phyloP scores from a whole-genome alignment of 2,329 filamentous ascomycete species.

The Plectosphaerella sp. region DNA sequence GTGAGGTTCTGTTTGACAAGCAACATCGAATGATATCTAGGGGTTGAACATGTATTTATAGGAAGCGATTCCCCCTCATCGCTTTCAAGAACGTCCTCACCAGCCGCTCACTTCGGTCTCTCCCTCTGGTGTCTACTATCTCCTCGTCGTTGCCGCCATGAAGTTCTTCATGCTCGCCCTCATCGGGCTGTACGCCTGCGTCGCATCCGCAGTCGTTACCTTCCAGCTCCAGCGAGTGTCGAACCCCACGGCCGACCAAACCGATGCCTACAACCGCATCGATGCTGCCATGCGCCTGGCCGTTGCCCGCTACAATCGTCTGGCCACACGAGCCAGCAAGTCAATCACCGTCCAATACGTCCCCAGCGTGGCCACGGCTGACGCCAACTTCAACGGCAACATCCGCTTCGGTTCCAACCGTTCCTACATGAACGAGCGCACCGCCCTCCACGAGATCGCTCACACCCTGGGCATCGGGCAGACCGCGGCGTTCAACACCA shows the following conservation, averaged over 20 bases:
- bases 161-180: constrained; percentile 17
- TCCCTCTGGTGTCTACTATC: too few species aligned
- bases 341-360: constrained; percentile 33
- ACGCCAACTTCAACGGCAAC: constrained; percentile 39
- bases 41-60: too few species aligned
- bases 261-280: constrained; percentile 38
- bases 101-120: too few species aligned
- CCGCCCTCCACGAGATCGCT: constrained; percentile 42
- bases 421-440: constrained; percentile 43
- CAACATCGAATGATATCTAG: too few species aligned
- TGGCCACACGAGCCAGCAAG: constrained; percentile 28
- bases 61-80: too few species aligned
- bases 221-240: constrained; percentile 30
- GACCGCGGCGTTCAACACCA: constrained; percentile 31
- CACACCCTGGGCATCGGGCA: constrained; percentile 44
- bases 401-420: constrained; percentile 41
- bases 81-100: too few species aligned
- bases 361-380: constrained; percentile 39
- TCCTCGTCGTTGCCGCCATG: constrained; percentile 33
- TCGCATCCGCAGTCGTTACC: constrained; percentile 29
- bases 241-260: constrained; percentile 36
- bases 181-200: constrained; percentile 20
- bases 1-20: too few species aligned
- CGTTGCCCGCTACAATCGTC: constrained; percentile 31
- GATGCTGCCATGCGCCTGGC: constrained; percentile 35